Percentiles rank a stretch among this genome's conserved stretches.
Conservation (phyloP, 2,329 filamentous ascomycete species). For the Septoria petroselini region DNA sequence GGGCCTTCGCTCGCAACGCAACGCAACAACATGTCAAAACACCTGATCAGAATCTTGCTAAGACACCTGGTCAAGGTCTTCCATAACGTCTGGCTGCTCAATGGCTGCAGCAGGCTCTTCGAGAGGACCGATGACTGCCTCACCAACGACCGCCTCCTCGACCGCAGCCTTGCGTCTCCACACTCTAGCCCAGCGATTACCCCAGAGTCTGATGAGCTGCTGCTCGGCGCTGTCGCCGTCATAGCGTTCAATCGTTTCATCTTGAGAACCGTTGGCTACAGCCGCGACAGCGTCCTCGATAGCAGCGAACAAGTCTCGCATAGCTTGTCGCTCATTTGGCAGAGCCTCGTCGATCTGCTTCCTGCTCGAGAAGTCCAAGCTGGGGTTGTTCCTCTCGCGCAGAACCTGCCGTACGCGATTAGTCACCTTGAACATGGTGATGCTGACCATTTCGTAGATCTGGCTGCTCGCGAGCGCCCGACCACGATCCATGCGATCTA, state of each 20-base stretch:
- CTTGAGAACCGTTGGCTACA: constrained; percentile 70
- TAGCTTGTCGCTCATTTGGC: constrained; percentile 65
- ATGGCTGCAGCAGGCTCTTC: constrained; percentile 34
- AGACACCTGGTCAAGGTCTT: constrained; percentile 35
- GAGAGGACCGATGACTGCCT: constrained; percentile 52
- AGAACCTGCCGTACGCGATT: constrained; percentile 80
- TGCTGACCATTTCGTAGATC: constrained; percentile 84
- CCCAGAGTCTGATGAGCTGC: constrained; percentile 73
- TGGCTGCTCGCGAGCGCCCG: constrained; percentile 67
- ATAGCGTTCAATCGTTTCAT: constrained; percentile 68
- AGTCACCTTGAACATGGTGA: constrained; percentile 87
- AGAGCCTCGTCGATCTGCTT: constrained; percentile 64
- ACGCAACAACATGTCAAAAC: too few relatives aligned
- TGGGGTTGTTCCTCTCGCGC: constrained; percentile 57
- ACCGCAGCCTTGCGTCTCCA: constrained; percentile 79
- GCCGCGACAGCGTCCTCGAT: constrained; percentile 74
- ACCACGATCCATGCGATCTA: constrained; percentile 55
- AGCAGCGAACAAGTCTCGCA: constrained; percentile 74
- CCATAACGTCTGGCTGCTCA: constrained; percentile 27
- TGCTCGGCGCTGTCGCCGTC: constrained; percentile 58
- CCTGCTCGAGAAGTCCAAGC: constrained; percentile 56
- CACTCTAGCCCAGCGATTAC: constrained; percentile 77
- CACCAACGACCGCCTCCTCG: constrained; percentile 69
- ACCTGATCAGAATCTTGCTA: constrained; percentile 12
- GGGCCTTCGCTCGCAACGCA: too few relatives aligned